These are phyloP conservation scores for Candolleomyces efflorescens DNA, from an alignment of 768 basidiomycete genomes.

Conservation along the genomic window DNA sequence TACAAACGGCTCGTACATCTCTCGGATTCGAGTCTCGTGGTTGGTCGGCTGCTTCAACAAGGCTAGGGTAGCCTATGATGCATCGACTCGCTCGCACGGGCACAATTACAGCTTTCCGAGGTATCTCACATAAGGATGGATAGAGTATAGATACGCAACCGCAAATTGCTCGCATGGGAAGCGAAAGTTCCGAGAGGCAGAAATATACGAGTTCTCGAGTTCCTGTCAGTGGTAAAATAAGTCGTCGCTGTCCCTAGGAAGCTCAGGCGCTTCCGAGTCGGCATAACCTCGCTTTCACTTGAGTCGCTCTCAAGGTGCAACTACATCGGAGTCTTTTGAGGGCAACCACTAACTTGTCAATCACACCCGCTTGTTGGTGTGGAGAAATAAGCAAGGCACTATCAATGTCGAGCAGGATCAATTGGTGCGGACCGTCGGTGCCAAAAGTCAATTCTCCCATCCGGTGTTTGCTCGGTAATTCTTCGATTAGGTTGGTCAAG, in stretches of 20 bases:
- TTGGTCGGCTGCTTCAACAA: too few species aligned
- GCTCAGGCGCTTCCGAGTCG: not conserved
- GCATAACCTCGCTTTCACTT: not conserved
- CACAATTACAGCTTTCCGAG: too few species aligned
- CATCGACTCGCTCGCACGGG: too few species aligned
- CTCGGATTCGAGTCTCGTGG: too few species aligned
- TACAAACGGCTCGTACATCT: too few species aligned
- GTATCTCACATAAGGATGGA: too few species aligned
- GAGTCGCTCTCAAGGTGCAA: not conserved
- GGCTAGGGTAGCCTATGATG: too few species aligned
- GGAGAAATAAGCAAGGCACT: conserved; percentile 1
- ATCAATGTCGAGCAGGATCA: not conserved
- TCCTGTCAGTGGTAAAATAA: not conserved
- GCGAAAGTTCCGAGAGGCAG: not conserved
- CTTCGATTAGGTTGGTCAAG: not conserved
- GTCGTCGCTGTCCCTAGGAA: not conserved
- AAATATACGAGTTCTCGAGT: not conserved
- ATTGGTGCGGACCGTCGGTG: not conserved
- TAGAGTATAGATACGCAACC: too few species aligned
- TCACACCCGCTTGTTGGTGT: not conserved
- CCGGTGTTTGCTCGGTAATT: not conserved
- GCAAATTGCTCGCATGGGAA: too few species aligned
- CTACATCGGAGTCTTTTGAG: not conserved
- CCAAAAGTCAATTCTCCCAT: not conserved
- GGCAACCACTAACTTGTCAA: not conserved